Base-by-base conservation (phyloP, 345 rosid species). In the Boechera divaricarpa region DNA sequence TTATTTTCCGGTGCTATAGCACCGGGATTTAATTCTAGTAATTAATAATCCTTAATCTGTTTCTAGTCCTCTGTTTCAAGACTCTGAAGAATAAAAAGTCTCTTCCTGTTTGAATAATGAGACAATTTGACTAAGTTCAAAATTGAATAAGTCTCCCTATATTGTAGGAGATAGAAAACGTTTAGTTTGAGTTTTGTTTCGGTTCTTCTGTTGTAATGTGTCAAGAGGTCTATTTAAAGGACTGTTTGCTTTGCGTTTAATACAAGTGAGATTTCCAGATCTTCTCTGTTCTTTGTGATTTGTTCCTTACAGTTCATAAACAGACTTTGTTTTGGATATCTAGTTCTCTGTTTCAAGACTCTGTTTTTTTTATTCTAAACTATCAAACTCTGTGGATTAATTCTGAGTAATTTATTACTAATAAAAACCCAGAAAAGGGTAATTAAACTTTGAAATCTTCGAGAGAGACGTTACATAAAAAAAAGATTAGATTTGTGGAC, bases 401-500 rank as follows among this genome's bases (percentile, higher is more conserved):
- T 65, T 10, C 55, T n/a, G 10, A 62, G 26, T 41, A 28, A 10
- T 55, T 28, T 8, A 0, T n/a, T 42, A 11, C 6, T 12, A 42
- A 12, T 42, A 3, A 42, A 42, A 41, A 10, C 0, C 5, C 36
- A 33, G 29, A 33, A 33, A 33, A 33, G 11, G 42, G 39, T 38
- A 38, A 9, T 9, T 38, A 38, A 38, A 38, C 0, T 38, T 21
- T 21, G 24, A 15, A 15, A 5, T 45, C 15, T 41, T 42, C 10
- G 59, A 59, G 35, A 72, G 65, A 31, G 56, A 57, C 74, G 5
- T 70, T 1, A 10, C 6, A 4, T 31, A 16, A 16, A 28, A 16
- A 16, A 47, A 53, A 39, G 55, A 42, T 70, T 42, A 33, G 6
- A 59, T 31, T 60, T 72, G 76, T 72, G 76, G 76, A 48, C 5